Evolutionary conservation across 2,329 filamentous ascomycete genomes (phyloP), one percentile per base, ranked within the genome.

Genomic region (Aspergillus pseudonomiae): DNA sequence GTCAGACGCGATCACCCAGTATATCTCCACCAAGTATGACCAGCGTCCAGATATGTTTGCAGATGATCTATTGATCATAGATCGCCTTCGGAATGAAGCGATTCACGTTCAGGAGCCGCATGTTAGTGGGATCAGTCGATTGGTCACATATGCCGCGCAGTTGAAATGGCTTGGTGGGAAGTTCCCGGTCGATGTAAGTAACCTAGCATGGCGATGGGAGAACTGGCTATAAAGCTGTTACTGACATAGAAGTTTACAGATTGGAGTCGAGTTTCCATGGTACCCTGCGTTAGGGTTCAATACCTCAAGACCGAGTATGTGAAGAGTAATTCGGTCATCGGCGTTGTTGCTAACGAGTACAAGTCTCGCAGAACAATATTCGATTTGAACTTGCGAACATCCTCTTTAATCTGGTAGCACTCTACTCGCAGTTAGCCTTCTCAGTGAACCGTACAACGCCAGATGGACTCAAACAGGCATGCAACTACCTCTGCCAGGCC

Each of bases 1-100:
- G 65, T 91, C 92, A 61, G 84, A 88, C 65, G 91, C 93, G 57
- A 93, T 99, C 76, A 93, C 92, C 68, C 90, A 95, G 76, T 98
- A 99, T 82, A 98, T 99, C 74, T 96, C 93, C 65, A 90, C 88
- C 78, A 97, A 98, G 85, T 98, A 98, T 89, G 94, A 98, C 79
- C 95, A 99, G 77, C 94, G 97, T 76, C 94, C 95, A 39, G 93
- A 97, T 78, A 96, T 97, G 90, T 99, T 99, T 79, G 88, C 88
- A 67, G 86, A 92, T 67, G 95, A 99, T 81, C 88, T 97, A 63
- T 89, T 94, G 74, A 86, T 91, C 68, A 93, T 99, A 73, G 93
- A 98, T 75, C 84, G 87, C 56, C 82, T 98, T 63, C 89, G 95
- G 6, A 86, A 87, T 66, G 92, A 96, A 76, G 95, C 95, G n/a